Conservation (phyloP, 768 basidiomycete genomes). For the Chlorophyllum brunneum region DNA sequence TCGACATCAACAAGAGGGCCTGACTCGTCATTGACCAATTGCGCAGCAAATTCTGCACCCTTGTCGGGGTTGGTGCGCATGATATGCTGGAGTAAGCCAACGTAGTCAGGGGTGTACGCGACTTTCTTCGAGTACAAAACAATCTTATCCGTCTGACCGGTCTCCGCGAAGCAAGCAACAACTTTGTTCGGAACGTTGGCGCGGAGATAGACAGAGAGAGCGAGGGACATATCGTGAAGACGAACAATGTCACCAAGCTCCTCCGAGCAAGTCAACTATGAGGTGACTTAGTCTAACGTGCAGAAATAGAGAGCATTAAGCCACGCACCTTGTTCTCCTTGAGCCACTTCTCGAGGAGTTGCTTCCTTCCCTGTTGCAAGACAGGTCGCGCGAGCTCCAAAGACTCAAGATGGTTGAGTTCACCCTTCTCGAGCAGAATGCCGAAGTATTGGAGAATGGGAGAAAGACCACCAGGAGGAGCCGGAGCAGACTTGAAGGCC, state of each 20-base stretch:
- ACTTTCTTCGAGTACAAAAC: constrained; percentile 97
- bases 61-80: constrained; percentile 97
- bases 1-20: constrained; percentile 94
- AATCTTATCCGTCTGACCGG: constrained; percentile 98
- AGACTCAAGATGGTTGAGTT: constrained; percentile 94
- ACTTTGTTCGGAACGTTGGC: constrained; percentile 99
- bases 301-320: background rate
- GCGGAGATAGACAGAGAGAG: constrained; percentile 94
- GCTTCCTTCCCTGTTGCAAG: constrained; percentile 92
- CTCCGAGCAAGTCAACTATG: constrained; percentile 93
- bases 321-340: constrained; percentile 92
- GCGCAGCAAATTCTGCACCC: constrained; percentile 95
- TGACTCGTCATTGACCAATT: constrained; percentile 88
- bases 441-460: constrained; percentile 99
- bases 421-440: constrained; percentile 96
- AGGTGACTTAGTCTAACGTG: background rate
- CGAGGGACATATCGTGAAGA: constrained; percentile 92
- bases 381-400: constrained; percentile 95
- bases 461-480: constrained; percentile 83
- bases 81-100: constrained; percentile 88
- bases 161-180: constrained; percentile 98
- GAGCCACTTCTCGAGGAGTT: constrained; percentile 96
- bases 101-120: constrained; percentile 89
- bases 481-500: constrained; percentile 94
- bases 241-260: constrained; percentile 98